These are phyloP conservation scores for Suhomyces pyralidae DNA, from an alignment of 805 yeast species.

Conservation along the genomic window DNA sequence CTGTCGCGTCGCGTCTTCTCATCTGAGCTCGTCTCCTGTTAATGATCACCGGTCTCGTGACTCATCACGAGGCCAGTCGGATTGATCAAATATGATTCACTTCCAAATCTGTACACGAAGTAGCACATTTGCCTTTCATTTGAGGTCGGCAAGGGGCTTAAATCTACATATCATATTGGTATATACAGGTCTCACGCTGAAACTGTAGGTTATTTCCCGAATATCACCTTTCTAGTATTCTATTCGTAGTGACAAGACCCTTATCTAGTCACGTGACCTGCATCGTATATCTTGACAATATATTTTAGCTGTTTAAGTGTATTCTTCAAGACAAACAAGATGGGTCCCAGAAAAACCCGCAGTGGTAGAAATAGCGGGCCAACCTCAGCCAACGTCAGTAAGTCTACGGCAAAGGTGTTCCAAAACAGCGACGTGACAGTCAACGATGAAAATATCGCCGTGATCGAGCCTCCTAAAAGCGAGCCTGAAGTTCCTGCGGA, in stretches of 20 bases:
- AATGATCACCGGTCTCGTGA: background rate
- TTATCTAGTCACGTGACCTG: background rate
- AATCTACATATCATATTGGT: too few species aligned
- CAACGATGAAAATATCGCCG: background rate
- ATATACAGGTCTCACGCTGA: too few species aligned
- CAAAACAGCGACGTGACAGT: background rate
- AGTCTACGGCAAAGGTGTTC: conserved; percentile 9
- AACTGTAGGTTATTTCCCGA: too few species aligned
- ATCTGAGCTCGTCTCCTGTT: background rate
- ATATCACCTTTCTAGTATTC: background rate
- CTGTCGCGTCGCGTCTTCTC: conserved; percentile 1
- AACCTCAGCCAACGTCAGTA: background rate
- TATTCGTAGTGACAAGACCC: background rate
- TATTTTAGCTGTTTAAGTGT: background rate
- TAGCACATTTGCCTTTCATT: too few species aligned
- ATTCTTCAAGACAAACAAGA: background rate
- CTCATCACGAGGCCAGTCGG: background rate
- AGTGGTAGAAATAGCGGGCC: background rate
- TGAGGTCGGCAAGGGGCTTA: too few species aligned
- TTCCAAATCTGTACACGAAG: too few species aligned
- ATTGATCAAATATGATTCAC: background rate
- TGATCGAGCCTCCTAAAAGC: background rate
- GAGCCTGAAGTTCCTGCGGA: background rate
- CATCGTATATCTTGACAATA: background rate
- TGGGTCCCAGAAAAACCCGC: background rate